Base-by-base conservation (phyloP, 106 monocot genomes). In the Gastrodia elata region DNA sequence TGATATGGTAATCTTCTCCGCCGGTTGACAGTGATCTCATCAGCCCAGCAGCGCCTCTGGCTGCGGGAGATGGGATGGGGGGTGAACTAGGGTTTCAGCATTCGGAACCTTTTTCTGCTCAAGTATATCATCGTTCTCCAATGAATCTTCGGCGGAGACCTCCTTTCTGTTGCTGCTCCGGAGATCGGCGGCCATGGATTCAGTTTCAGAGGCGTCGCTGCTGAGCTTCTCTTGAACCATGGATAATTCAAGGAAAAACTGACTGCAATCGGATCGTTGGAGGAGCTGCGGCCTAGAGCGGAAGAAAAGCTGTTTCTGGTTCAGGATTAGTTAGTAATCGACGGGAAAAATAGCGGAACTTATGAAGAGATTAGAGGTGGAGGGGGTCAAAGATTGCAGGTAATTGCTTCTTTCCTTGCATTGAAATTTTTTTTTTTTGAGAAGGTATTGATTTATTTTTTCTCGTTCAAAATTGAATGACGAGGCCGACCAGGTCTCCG, bases 11-110 rank as follows among this genome's bases (percentile, higher is more conserved):
- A 52, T 77, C 74, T 34, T 86, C 82, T 6, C 70, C 55, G 10
- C 71, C 71, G 38, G 35, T 44, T 26, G 84, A 85, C 2, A 5
- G 36, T 3, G 57, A 10, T 72, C 41, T 83, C 59, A 71, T 38
- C 30, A 86, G 48, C 37, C 87, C 90, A 33, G 78, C 82, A 93
- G 96, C 9, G 88, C 85, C 74, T 90, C 88, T 46, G 97, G 93
- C 68, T 85, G 84, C 16, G 97, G 93, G 9, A 93, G 78, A 73
- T 91, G 91, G 11, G 90, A 68, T 34, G 76, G 77, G 8, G 84
- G 87, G 8, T 70, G 76, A 24, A 85, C 28, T 15, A 83, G 9
- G 71, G 26, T 64, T 28, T 71, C 57, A 68, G 8, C 2, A 30
- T 1, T 49, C 41, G 30, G 16, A 16, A 28, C 25, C 34, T 38